phyloP scores from a whole-genome alignment of 2,329 filamentous ascomycete genomes.

The Monosporascus sp. region DNA sequence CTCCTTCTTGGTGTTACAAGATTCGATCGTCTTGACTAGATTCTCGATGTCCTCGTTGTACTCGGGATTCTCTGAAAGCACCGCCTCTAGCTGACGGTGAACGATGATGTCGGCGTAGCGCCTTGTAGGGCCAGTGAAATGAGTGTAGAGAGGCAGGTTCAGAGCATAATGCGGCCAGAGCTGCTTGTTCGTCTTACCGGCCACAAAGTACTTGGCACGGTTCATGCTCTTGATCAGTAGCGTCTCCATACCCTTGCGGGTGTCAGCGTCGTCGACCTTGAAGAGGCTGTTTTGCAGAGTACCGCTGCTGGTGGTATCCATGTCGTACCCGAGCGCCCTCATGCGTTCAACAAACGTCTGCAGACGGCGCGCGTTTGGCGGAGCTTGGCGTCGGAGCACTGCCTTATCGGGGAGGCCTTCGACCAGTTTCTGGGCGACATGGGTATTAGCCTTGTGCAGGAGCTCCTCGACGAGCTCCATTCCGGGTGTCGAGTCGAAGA shows the following conservation, averaged over 20 bases:
- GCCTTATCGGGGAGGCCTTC: slow-evolving; percentile 84
- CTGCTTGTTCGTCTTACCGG: slow-evolving; percentile 70
- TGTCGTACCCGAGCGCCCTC: slow-evolving; percentile 82
- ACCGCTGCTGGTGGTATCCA: slow-evolving; percentile 85
- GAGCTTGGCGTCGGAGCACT: slow-evolving; percentile 76
- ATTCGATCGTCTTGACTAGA: slow-evolving; percentile 85
- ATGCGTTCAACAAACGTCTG: slow-evolving; percentile 90
- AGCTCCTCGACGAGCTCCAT: slow-evolving; percentile 95
- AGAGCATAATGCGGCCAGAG: slow-evolving; percentile 84
- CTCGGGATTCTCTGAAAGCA: slow-evolving; percentile 75
- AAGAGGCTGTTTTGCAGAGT: slow-evolving; percentile 92
- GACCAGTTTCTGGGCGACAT: slow-evolving; percentile 79
- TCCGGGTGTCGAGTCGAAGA: slow-evolving; percentile 84
- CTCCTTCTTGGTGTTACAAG: slow-evolving; percentile 98
- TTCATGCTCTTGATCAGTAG: slow-evolving; percentile 92
- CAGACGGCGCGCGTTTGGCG: slow-evolving; percentile 82
- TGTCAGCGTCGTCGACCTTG: slow-evolving; percentile 79
- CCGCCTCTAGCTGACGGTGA: slow-evolving; percentile 86
- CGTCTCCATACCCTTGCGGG: slow-evolving; percentile 98
- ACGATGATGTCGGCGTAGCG: slow-evolving; percentile 94
- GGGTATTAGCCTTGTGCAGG: slow-evolving; percentile 85
- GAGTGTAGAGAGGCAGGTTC: slow-evolving; percentile 90
- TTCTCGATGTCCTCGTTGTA: slow-evolving; percentile 86
- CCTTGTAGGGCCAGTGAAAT: slow-evolving; percentile 92
- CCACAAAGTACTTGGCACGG: slow-evolving; percentile 90